Evolutionary conservation across 164 flowering plant species (phyloP).

Genomic region (Hamamelis virginiana): DNA sequence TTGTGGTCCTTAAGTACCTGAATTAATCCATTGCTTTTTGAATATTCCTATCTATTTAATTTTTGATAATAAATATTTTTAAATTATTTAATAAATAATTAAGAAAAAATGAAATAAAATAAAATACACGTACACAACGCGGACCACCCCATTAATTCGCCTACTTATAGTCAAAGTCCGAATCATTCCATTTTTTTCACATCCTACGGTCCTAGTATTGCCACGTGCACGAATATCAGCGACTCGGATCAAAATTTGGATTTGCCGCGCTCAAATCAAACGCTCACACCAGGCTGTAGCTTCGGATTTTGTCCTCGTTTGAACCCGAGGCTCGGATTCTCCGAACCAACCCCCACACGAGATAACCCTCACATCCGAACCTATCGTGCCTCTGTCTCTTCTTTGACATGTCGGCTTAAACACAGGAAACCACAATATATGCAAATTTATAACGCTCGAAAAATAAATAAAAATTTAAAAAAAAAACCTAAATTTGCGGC

Average conservation of each 20-base stretch:
- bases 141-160: too few relatives aligned
- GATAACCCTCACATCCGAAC: slow-evolving; percentile 1
- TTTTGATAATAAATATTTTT: too few relatives aligned
- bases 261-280: slow-evolving; percentile 42
- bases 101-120: too few relatives aligned
- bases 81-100: too few relatives aligned
- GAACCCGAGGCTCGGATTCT: slow-evolving; percentile 28
- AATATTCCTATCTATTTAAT: too few relatives aligned
- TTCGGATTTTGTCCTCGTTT: slow-evolving; percentile 19
- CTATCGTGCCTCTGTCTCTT: background rate
- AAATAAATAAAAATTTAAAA: background rate
- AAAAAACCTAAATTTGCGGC: slow-evolving; percentile 1
- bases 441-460: too few relatives aligned
- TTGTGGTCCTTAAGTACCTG: too few relatives aligned
- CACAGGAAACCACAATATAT: background rate
- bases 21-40: too few relatives aligned
- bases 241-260: slow-evolving; percentile 20
- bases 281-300: background rate
- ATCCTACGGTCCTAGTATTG: background rate
- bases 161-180: too few relatives aligned
- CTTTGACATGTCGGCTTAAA: slow-evolving; percentile 6
- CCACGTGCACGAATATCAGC: slow-evolving; percentile 12
- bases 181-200: too few relatives aligned
- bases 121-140: too few relatives aligned
- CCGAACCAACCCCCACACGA: slow-evolving; percentile 8